Evolutionary conservation across 106 monocot genomes (phyloP), one percentile per base, ranked within the genome.

Genomic region (Acorus gramineus): DNA sequence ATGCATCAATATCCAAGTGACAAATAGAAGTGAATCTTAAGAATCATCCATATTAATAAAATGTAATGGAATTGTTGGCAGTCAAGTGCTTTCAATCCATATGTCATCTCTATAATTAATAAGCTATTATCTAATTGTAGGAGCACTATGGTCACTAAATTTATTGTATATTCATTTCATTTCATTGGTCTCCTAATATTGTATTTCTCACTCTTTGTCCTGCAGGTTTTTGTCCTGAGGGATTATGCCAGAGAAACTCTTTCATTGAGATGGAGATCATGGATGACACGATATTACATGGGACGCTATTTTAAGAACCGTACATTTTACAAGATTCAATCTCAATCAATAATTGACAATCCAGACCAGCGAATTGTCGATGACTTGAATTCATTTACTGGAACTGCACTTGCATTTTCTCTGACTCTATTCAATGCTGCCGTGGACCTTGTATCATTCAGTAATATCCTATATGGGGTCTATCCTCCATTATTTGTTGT

Each of bases 201-300:
- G 45, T 49, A 53, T 67, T 44, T 52, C 50, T 53, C 57, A 5
- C 50, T 28, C 69, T 62, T 50, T 59, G 55, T 63, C 56, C 61
- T 90, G 72, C 81, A 96, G 95, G 7, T 96, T 53, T 90, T 96
- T 77, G 90, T 90, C 14, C 63, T 96, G 55, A 87, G 87, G 77
- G 95, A 96, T 72, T 96, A 96, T 83, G 77, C 90, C 54, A 84
- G 67, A 67, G 90, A 96, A 56, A 96, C 90, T 43, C 87, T 96
- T 74, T 96, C 95, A 61, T 75, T 96, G 57, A 78, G 95, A 68
- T 96, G 95, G 90, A 70, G 95, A 67, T 90, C 90, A 76, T 96
- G 95, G 95, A 96, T 96, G 95, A 96, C 95, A 52, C 81, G 85
- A 66, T 96, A 90, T 70, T 96, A 96, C 66, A 87, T 96, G 90